phyloP scores from a whole-genome alignment of 305 asterid genomes.

The Fraxinus dipetala region DNA sequence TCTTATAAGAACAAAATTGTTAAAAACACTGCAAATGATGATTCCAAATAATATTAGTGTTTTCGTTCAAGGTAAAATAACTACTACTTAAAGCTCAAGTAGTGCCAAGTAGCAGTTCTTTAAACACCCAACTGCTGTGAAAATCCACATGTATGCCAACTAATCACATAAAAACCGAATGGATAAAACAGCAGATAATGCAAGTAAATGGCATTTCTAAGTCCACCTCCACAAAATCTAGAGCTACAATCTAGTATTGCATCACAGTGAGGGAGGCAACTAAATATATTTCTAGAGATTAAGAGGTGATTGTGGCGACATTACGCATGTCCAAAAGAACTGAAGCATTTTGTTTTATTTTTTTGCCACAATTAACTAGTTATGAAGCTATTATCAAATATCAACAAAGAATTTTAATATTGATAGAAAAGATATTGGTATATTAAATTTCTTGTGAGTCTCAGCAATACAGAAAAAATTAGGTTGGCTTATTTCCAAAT shows the following conservation, averaged over 20 bases:
- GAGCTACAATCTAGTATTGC: neutral
- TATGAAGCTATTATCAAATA: neutral
- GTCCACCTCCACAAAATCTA: neutral
- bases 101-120: neutral
- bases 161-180: neutral
- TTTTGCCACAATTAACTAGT: neutral
- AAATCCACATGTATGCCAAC: neutral
- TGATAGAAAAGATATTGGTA: neutral
- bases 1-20: neutral
- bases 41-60: neutral
- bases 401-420: neutral
- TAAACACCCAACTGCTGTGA: neutral
- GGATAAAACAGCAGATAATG: neutral
- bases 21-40: neutral
- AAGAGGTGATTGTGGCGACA: neutral
- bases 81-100: neutral
- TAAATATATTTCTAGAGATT: neutral
- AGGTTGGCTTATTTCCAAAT: neutral
- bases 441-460: neutral
- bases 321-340: neutral
- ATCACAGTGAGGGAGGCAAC: neutral
- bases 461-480: neutral
- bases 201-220: neutral
- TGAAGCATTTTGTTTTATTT: neutral
- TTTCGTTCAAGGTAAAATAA: neutral